These are phyloP conservation scores for Ashbya aceris DNA, from an alignment of 1,139 yeast genomes.

Conservation along the genomic window DNA sequence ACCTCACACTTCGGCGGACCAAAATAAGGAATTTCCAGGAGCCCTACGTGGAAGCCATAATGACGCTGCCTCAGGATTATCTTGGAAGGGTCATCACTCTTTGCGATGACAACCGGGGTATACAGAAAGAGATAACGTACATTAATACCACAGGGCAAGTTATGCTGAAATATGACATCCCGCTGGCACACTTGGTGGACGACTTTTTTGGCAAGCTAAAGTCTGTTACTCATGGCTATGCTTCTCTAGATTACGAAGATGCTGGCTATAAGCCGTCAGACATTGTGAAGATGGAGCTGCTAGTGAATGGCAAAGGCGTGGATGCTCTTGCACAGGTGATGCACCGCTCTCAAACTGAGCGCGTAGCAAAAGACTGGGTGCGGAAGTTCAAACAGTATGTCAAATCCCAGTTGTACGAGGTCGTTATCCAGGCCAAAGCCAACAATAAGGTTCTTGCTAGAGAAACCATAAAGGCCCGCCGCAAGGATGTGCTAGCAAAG, in stretches of 20 bases:
- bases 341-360: constrained; percentile 69
- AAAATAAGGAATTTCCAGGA: constrained; percentile 60
- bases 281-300: constrained; percentile 75
- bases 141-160: constrained; percentile 69
- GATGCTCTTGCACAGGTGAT: constrained; percentile 90
- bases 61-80: constrained; percentile 86
- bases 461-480: constrained; percentile 84
- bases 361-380: constrained; percentile 74
- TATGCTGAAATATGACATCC: constrained; percentile 66
- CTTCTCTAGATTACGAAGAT: constrained; percentile 90
- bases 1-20: constrained; percentile 33
- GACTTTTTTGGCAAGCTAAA: constrained; percentile 91
- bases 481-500: constrained; percentile 87
- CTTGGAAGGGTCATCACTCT: constrained; percentile 78
- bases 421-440: constrained; percentile 87
- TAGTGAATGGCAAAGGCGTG: constrained; percentile 82
- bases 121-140: constrained; percentile 71
- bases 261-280: constrained; percentile 76
- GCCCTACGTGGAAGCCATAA: constrained; percentile 83
- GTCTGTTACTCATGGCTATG: constrained; percentile 86
- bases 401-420: constrained; percentile 79
- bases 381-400: constrained; percentile 70
- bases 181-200: constrained; percentile 83
- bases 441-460: constrained; percentile 76
- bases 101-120: constrained; percentile 78